These are phyloP conservation scores for Chalciporus chontae DNA, from an alignment of 768 basidiomycete species.

Conservation along the genomic window DNA sequence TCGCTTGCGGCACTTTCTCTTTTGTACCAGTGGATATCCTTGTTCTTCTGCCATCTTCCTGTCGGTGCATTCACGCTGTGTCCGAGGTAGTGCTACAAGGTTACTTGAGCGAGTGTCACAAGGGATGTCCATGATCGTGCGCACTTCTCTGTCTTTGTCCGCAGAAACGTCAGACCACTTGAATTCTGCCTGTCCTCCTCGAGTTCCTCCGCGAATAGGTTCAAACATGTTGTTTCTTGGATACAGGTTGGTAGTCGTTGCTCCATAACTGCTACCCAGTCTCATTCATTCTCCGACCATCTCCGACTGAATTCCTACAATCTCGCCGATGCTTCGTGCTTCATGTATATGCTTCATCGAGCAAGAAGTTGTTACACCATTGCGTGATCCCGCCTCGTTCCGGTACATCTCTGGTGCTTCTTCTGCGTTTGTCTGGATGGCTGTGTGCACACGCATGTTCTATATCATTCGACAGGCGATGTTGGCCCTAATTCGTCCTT, in stretches of 20 bases:
- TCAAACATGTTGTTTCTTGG: slow-evolving; percentile 59
- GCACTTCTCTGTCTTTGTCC: slow-evolving; percentile 90
- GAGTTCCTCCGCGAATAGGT: slow-evolving; percentile 83
- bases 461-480: neutral
- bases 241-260: neutral
- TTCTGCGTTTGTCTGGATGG: neutral
- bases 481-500: neutral
- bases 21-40: slow-evolving; percentile 94
- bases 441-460: neutral
- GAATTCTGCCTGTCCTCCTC: slow-evolving; percentile 89
- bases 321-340: neutral
- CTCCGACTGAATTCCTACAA: slow-evolving; percentile 14
- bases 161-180: slow-evolving; percentile 89
- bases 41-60: slow-evolving; percentile 96
- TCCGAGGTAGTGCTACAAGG: slow-evolving; percentile 82
- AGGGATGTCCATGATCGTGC: slow-evolving; percentile 7
- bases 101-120: slow-evolving; percentile 1
- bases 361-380: neutral
- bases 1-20: slow-evolving; percentile 51
- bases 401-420: slow-evolving; percentile 3
- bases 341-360: too few relatives aligned
- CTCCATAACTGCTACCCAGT: neutral
- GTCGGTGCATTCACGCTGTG: slow-evolving; percentile 94
- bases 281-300: slow-evolving; percentile 15
- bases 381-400: slow-evolving; percentile 4